phyloP scores from a whole-genome alignment of 2,329 filamentous ascomycete genomes.

The Orbilia ellipsospora region DNA sequence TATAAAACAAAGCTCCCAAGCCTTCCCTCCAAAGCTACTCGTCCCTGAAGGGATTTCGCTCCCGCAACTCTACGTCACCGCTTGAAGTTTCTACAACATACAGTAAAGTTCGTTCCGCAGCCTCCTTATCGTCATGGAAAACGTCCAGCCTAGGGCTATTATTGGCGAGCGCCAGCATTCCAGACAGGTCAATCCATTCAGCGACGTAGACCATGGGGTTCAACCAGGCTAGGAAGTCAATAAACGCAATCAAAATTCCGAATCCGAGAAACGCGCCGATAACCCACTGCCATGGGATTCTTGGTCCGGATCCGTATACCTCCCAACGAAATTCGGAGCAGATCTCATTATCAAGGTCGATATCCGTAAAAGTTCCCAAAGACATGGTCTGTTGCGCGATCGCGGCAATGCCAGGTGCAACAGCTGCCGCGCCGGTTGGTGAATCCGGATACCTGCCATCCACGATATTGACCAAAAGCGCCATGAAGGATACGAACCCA shows the following conservation, averaged over 20 bases:
- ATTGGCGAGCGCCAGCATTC: conserved; percentile 9
- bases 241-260: conserved; percentile 10
- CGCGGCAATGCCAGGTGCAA: background rate
- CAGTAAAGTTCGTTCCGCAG: background rate
- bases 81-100: conserved; percentile 11
- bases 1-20: too few relatives aligned
- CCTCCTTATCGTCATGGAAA: background rate
- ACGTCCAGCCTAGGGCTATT: background rate
- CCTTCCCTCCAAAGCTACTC: background rate
- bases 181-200: conserved; percentile 7
- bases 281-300: conserved; percentile 7
- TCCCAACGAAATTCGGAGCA: conserved; percentile 5
- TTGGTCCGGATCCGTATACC: conserved; percentile 20
- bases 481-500: conserved; percentile 19
- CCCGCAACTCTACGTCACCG: conserved; percentile 5
- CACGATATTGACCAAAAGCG: background rate
- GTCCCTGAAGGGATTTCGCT: background rate
- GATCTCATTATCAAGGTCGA: background rate
- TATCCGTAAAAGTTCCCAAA: background rate
- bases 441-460: background rate
- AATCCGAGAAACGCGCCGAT: conserved; percentile 4
- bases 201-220: conserved; percentile 1
- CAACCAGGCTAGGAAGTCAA: background rate
- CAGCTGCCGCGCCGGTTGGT: background rate
- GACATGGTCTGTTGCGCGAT: conserved; percentile 8